Conservation (phyloP, 2,329 filamentous ascomycete species). For the Monilinia laxa region DNA sequence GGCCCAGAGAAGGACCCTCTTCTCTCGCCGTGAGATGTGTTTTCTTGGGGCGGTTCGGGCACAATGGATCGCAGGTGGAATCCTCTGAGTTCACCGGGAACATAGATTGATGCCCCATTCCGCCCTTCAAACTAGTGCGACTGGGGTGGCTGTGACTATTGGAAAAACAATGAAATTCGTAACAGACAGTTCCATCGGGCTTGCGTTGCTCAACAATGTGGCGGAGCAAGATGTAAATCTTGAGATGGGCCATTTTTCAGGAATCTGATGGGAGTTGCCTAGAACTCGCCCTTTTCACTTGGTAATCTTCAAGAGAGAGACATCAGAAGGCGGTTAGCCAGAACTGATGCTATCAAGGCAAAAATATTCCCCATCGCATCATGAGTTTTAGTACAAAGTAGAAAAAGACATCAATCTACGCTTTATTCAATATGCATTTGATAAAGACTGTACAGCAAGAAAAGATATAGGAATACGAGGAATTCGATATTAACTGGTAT, state of each 20-base stretch:
- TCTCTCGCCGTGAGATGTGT: neutral
- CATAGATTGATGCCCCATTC: neutral
- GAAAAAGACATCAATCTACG: neutral
- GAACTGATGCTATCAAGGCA: neutral
- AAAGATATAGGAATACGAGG: neutral
- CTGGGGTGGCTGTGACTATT: constrained; percentile 9
- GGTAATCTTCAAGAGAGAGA: neutral
- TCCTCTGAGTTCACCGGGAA: neutral
- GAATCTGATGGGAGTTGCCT: neutral
- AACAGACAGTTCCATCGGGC: neutral
- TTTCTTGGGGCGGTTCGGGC: neutral
- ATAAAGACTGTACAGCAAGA: neutral
- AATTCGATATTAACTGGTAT: neutral
- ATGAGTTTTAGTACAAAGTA: neutral
- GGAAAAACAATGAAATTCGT: neutral
- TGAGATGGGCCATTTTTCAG: neutral
- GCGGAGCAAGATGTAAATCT: neutral
- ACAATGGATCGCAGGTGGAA: constrained; percentile 1
- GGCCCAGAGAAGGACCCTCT: neutral
- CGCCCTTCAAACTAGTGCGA: neutral
- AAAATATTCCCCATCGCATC: neutral
- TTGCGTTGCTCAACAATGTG: neutral
- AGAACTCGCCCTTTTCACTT: neutral
- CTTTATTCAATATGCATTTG: neutral
- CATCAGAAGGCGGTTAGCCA: neutral